Percentiles rank a stretch among this genome's conserved stretches.
These are phyloP conservation scores for Camellia sinensis DNA, from an alignment of 148 eudicot species.

Conservation along the genomic window DNA sequence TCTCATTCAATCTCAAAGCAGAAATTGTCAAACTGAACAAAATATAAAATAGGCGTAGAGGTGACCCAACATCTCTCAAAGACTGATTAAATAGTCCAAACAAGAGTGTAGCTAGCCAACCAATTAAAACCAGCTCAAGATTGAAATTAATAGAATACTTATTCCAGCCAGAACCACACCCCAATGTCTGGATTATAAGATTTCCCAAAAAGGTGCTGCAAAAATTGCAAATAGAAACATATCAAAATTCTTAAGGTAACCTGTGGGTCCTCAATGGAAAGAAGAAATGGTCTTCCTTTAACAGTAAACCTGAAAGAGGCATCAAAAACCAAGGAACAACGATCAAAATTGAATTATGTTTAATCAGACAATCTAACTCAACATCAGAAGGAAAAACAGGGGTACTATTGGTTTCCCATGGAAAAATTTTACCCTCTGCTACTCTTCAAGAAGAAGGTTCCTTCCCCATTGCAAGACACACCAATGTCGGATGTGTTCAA, in stretches of 20 bases:
- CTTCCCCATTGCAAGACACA: constrained; percentile 74
- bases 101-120: constrained; percentile 8
- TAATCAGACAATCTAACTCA: neutral
- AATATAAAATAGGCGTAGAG: neutral
- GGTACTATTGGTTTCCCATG: neutral
- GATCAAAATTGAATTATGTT: neutral
- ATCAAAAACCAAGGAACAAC: constrained; percentile 12
- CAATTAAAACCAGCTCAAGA: constrained; percentile 13
- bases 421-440: constrained; percentile 60
- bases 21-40: constrained; percentile 12
- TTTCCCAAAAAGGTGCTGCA: neutral
- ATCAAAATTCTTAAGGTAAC: constrained; percentile 27
- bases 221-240: neutral
- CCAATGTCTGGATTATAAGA: neutral
- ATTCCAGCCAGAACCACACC: constrained; percentile 1
- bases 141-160: neutral
- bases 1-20: neutral
- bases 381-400: neutral
- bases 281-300: constrained; percentile 54
- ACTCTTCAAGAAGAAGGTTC: constrained; percentile 70
- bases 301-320: constrained; percentile 50
- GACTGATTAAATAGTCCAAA: constrained; percentile 6
- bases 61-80: neutral
- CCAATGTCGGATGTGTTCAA: constrained; percentile 88
- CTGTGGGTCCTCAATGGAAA: constrained; percentile 95